These are phyloP conservation scores for Colletotrichum gloeosporioides DNA, from an alignment of 2,329 filamentous ascomycete genomes.

Conservation along the genomic window DNA sequence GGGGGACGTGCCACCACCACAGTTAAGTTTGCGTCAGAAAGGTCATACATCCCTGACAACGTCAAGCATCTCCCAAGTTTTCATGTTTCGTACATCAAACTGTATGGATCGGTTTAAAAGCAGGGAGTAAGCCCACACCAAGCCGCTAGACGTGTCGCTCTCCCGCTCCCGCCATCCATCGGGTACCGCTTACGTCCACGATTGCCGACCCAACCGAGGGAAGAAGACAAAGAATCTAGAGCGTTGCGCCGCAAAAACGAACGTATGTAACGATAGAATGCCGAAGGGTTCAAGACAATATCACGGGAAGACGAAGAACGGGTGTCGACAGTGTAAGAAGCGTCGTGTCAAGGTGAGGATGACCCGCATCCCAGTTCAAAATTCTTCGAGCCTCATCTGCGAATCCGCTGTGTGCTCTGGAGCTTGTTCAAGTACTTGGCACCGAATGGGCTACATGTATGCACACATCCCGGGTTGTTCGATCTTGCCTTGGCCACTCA, in stretches of 20 bases:
- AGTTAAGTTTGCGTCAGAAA: constrained; percentile 21
- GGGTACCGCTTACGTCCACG: neutral
- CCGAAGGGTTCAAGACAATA: constrained; percentile 22
- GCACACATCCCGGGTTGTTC: neutral
- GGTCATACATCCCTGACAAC: constrained; percentile 8
- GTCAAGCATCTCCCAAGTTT: constrained; percentile 7
- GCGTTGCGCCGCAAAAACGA: neutral
- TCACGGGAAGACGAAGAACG: constrained; percentile 23
- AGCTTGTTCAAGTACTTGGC: neutral
- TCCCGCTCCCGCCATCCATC: neutral
- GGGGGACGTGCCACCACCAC: constrained; percentile 12
- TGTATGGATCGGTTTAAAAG: constrained; percentile 2
- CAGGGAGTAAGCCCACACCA: neutral
- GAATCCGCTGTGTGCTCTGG: neutral
- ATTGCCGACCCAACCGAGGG: neutral
- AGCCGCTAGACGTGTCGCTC: neutral
- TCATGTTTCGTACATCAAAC: constrained; percentile 6
- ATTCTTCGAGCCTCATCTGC: neutral
- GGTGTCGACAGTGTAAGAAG: constrained; percentile 22
- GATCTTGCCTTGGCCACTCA: neutral
- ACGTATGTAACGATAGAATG: constrained; percentile 1
- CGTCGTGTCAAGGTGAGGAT: constrained; percentile 21
- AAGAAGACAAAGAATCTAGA: neutral
- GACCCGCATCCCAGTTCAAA: neutral
- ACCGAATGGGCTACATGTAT: neutral